phyloP scores from a whole-genome alignment of 805 yeast species.

The Komagataella pseudopastoris region DNA sequence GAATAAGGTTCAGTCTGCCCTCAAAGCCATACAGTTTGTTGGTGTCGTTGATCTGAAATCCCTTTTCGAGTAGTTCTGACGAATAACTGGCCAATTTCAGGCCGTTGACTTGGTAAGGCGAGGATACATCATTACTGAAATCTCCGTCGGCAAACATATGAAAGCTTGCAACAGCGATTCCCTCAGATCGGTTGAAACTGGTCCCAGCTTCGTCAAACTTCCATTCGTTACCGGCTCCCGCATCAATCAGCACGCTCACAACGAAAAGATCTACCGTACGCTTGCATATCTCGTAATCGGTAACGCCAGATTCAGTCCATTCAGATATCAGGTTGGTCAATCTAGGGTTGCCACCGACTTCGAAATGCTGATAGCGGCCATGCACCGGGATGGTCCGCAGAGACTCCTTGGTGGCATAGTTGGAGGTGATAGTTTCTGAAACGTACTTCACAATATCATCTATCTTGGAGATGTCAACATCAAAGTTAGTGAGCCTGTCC shows the following conservation, averaged over 20 bases:
- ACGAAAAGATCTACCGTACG: conserved; percentile 44
- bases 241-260: conserved; percentile 49
- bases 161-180: conserved; percentile 47
- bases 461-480: conserved; percentile 28
- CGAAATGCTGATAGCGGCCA: conserved; percentile 57
- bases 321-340: conserved; percentile 25
- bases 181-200: conserved; percentile 37
- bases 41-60: conserved; percentile 31
- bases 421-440: conserved; percentile 26
- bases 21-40: conserved; percentile 42
- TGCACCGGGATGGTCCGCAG: conserved; percentile 43
- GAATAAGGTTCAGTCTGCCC: conserved; percentile 35
- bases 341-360: conserved; percentile 32
- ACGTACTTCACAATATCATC: conserved; percentile 31
- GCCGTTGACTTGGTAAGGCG: conserved; percentile 31
- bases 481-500: conserved; percentile 26
- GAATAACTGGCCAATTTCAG: conserved; percentile 21
- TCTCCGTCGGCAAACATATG: conserved; percentile 38
- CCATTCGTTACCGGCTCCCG: conserved; percentile 59
- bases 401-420: conserved; percentile 26
- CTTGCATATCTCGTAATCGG: conserved; percentile 31
- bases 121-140: conserved; percentile 19
- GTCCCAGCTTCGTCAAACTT: conserved; percentile 25
- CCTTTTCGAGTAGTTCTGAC: conserved; percentile 19
- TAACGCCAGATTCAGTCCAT: conserved; percentile 15